Evolutionary conservation across 352 stramenopile genomes (phyloP).

Genomic region (Peronospora destructor): DNA sequence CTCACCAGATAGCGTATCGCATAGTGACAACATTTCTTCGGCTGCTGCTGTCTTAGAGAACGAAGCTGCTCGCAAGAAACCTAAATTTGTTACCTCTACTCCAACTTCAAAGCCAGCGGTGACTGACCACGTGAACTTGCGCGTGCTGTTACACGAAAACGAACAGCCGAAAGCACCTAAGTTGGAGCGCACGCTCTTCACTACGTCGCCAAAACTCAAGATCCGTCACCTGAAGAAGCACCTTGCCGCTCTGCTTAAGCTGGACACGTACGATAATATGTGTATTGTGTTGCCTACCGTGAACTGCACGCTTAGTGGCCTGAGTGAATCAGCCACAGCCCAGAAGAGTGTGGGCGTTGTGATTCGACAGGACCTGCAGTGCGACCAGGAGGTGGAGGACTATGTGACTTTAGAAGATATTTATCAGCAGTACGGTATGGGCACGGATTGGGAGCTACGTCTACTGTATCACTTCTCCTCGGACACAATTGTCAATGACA

Average conservation of each 20-base stretch:
- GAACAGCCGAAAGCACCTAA: conserved; percentile 28
- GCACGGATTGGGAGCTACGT: conserved; percentile 57
- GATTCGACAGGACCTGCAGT: conserved; percentile 60
- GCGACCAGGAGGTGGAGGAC: conserved; percentile 69
- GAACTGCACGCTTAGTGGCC: conserved; percentile 49
- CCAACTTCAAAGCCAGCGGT: not conserved
- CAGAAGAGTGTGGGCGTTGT: conserved; percentile 10
- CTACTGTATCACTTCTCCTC: conserved; percentile 72
- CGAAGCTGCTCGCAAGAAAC: conserved; percentile 30
- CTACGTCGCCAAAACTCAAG: conserved; percentile 58
- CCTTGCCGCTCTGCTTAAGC: conserved; percentile 40
- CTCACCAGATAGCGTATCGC: conserved; percentile 6
- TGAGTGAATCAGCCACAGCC: conserved; percentile 21
- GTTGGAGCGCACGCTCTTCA: conserved; percentile 51
- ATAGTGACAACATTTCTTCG: conserved; percentile 7
- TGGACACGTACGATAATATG: conserved; percentile 41
- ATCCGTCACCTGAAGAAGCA: conserved; percentile 71
- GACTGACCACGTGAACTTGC: conserved; percentile 48
- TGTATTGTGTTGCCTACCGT: conserved; percentile 47
- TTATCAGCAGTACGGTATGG: conserved; percentile 78
- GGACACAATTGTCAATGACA: conserved; percentile 61
- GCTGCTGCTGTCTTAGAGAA: conserved; percentile 17
- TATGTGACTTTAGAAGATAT: conserved; percentile 68
- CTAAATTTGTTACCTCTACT: conserved; percentile 4
- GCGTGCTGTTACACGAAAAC: conserved; percentile 50